Evolutionary conservation across 1,139 yeast species (phyloP), one percentile per base, ranked within the genome.

Genomic region (Geotrichum reessii): DNA sequence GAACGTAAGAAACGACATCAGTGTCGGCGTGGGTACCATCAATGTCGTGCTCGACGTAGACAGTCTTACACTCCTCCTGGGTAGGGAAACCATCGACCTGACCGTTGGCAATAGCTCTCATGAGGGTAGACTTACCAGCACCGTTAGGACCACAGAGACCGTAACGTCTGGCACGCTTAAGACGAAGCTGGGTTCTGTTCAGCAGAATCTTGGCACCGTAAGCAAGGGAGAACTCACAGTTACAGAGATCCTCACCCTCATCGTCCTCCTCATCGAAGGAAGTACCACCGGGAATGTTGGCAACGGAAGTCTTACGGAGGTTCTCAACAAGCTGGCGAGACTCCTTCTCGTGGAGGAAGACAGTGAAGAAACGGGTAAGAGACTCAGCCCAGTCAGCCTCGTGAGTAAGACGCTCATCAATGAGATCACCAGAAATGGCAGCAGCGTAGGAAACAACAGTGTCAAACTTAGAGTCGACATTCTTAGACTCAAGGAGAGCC

Each of bases 141-240:
- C 99, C 99, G 81, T 93, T 93, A 75, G 98, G 97, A 81, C 99
- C 99, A 83, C 97, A 92, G 71, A 93, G 84, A 90, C 99, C 99
- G 78, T 93, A 93, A 83, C 99, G 89, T 83, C 97, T 92, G 82
- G 89, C 95, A 83, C 98, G 90, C 95, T 92, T 93, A 78, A 93
- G 88, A 82, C 98, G 90, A 78, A 93, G 86, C 83, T 93, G 97
- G 71, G 99, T 93, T 82, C 95, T 91, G 92, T 93, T 93, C 80
- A 93, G 89, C 82, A 93, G 85, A 85, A 93, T 93, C 91, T 92
- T 92, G 74, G 99, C 99, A 91, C 99, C 99, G 78, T 93, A 93
- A 78, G 99, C 99, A 76, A 93, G 85, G 65, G 99, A 93, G 90
- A 93, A 93, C 85, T 93, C 98, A 87, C 98, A 92, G 95, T 93